Evolutionary conservation across 2,329 filamentous ascomycete genomes (phyloP), one percentile per base, ranked within the genome.

Genomic region (Claviceps fusiformis): DNA sequence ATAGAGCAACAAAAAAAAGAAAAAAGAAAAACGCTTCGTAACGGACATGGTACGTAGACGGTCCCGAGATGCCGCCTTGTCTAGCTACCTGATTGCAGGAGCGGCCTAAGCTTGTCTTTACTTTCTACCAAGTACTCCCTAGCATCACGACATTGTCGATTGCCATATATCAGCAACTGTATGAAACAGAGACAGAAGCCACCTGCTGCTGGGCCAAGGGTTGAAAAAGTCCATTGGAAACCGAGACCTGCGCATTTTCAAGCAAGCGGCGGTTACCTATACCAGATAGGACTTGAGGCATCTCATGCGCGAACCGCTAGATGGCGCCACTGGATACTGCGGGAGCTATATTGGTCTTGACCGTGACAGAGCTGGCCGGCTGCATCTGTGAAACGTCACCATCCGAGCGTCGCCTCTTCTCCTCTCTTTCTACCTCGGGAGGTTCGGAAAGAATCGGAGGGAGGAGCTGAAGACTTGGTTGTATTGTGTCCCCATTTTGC

Each of bases 241-340:
- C n/a, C 24, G 47, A 19, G n/a, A 37, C 10, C 19, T 46, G 46
- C 1, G 27, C 17, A 8, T 49, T 27, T 10, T 19, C 27, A 33
- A 17, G 11, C 11, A 29, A 29, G 43, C n/a, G 37, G 13, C 39
- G 39, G 39, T 6, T 8, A 15, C 5, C 39, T 41, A n/a, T 29
- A 27, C 35, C 37, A 33, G 37, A 41, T 19, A 37, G 3, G 24
- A 50, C 37, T 24, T 19, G 35, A 43, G 45, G 47, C 33, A 56
- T 48, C 31, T 53, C 45, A 49, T 39, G 56, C 47, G 47, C 56
- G 50, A 48, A 39, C 48, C 27, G 31, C 56, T 57, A 57, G 52
- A 39, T 49, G 37, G 56, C 54, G 54, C 54, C 44, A 45, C 56
- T 53, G n/a, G 54, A 48, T 49, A 54, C 29, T 27, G 27, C 43